Conservation (phyloP, 129 eudicot species). For the sunflower (Helianthus annuus) region DNA sequence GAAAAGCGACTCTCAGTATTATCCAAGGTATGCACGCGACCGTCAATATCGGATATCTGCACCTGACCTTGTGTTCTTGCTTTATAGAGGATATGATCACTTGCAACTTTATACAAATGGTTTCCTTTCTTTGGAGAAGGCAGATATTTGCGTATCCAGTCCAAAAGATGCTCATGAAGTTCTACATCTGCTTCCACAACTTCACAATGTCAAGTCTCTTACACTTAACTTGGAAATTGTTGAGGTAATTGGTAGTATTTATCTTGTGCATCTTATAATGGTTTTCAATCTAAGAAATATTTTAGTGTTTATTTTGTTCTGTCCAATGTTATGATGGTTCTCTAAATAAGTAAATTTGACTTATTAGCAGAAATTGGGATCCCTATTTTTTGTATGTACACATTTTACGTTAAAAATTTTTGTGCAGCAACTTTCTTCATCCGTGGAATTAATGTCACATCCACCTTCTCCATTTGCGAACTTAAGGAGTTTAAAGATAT, state of each 20-base stretch:
- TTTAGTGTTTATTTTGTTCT: no score
- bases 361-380: neutral
- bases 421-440: slow-evolving; percentile 4
- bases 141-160: neutral
- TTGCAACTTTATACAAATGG: neutral
- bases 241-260: slow-evolving; percentile 12
- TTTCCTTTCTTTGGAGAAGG: slow-evolving; percentile 14
- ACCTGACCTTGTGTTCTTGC: slow-evolving; percentile 13
- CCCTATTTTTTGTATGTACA: neutral
- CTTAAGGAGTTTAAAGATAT: slow-evolving; percentile 9
- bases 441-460: neutral
- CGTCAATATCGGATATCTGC: slow-evolving; percentile 1
- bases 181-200: neutral
- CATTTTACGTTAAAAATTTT: no score
- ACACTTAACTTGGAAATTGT: slow-evolving; percentile 13
- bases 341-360: no score
- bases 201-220: slow-evolving; percentile 12
- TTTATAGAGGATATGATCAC: neutral
- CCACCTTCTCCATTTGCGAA: slow-evolving; percentile 17
- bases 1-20: neutral
- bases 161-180: neutral
- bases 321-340: neutral
- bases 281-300: neutral
- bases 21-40: no score
- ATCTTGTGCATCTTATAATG: neutral